Evolutionary conservation across 768 basidiomycete species (phyloP), one percentile per base, ranked within the genome.

Genomic region (Clitopilus passeckerianus): DNA sequence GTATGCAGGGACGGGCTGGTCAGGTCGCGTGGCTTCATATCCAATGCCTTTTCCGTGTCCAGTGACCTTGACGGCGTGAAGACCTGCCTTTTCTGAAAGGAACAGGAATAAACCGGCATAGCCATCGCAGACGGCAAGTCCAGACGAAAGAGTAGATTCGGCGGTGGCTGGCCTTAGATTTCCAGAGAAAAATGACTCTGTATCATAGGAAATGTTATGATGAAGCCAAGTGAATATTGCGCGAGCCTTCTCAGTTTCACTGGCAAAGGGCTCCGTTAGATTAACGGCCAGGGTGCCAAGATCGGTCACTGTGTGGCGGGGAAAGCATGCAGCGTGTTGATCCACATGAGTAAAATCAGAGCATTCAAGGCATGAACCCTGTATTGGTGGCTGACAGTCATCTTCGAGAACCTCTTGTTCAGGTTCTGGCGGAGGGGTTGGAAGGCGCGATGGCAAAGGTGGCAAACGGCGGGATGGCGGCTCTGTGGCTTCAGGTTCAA

Each of bases 31-130:
- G 15, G 74, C 64, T 27, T 59, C 57, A 59, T 77, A 78, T 37
- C 79, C 80, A 34, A 73, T 70, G 20, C 80, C 79, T 63, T 82
- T 80, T 12, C 79, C 80, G 56, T 80, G 78, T 12, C 79, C 80
- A 24, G 70, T 67, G 4, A 80, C 74, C 54, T 75, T 77, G 57
- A 74, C 67, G 6, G 69, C 74, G 57, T 77, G 73, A 34, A 80
- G 64, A 6, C 77, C 77, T 8, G 74, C 72, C 10, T 66, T 61
- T 57, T 74, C 70, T n/a, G 75, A 75, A 16, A 82, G 70, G 50
- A 66, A 64, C 52, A 69, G 63, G 63, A 79, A 82, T 24, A 82
- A 63, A 3, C 77, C 78, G 3, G 79, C 76, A 62, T 80, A 80
- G 16, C 80, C 80, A 55, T 79, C 79, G 60, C 80, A 82, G 9